Percentiles rank a stretch among this genome's conserved stretches.
Evolutionary conservation across 1,284 basidiomycete species (phyloP).

Genomic region (Trichosporon coremiiforme): DNA sequence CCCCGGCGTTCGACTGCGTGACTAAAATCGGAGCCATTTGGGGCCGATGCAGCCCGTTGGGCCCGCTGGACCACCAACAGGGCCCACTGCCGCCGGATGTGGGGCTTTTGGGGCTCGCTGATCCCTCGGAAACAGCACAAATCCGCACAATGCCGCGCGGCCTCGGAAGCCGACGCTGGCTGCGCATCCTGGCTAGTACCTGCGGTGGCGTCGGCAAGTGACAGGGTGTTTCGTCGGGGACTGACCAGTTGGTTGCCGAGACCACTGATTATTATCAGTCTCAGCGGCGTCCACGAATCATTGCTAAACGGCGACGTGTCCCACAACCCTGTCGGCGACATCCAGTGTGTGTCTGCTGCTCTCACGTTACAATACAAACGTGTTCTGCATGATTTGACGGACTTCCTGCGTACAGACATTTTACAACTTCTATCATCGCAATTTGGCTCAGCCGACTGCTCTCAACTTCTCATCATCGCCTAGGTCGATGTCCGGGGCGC

Average conservation of each 20-base stretch:
- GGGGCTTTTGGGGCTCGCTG: background rate
- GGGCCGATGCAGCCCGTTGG: background rate
- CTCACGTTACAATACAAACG: no score
- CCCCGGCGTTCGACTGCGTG: background rate
- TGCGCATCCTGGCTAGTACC: background rate
- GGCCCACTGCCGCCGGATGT: background rate
- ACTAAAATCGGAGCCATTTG: background rate
- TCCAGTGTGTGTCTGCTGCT: background rate
- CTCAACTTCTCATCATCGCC: conserved; percentile 28
- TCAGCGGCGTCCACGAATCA: background rate
- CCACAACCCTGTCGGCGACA: background rate
- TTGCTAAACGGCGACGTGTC: background rate
- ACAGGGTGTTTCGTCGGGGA: background rate
- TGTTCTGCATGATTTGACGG: background rate
- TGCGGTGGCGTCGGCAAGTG: background rate
- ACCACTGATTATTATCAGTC: background rate
- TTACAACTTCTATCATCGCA: background rate
- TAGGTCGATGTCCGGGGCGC: conserved; percentile 19
- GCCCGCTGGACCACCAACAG: no score
- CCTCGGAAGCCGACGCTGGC: background rate
- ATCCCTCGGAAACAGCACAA: background rate
- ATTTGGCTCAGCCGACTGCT: conserved; percentile 24
- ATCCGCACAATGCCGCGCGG: no score
- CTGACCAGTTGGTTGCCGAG: background rate
- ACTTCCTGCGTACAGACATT: background rate